phyloP scores from a whole-genome alignment of 805 yeast species.

The Jamesozyma hellenica region DNA sequence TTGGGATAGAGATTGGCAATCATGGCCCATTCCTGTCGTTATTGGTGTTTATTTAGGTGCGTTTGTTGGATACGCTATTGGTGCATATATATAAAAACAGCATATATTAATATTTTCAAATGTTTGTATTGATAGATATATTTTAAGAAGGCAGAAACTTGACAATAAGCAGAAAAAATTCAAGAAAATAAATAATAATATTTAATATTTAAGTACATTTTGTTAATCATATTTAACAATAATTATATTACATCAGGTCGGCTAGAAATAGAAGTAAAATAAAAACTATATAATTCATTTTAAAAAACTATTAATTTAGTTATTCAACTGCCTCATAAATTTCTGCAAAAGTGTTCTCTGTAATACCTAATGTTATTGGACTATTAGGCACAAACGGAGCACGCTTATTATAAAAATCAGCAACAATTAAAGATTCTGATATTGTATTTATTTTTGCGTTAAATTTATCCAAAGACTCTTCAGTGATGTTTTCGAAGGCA shows the following conservation, averaged over 20 bases:
- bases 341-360: constrained; percentile 11
- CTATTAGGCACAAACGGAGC: constrained; percentile 10
- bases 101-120: too few relatives aligned
- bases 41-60: constrained; percentile 73
- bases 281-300: too few relatives aligned
- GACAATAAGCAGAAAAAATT: too few relatives aligned
- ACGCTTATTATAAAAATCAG: constrained; percentile 22
- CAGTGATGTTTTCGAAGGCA: constrained; percentile 14
- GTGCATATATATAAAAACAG: constrained; percentile 22
- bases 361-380: constrained; percentile 18
- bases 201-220: neutral
- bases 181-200: too few relatives aligned
- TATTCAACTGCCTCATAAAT: constrained; percentile 13
- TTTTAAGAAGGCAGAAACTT: too few relatives aligned
- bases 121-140: neutral
- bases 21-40: constrained; percentile 84
- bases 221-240: too few relatives aligned
- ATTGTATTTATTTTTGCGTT: constrained; percentile 17
- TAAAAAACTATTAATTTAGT: neutral
- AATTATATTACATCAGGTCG: too few relatives aligned
- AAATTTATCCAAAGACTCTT: constrained; percentile 8
- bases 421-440: constrained; percentile 25
- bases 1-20: constrained; percentile 97
- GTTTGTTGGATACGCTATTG: constrained; percentile 45
- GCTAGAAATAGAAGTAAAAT: too few relatives aligned